Percentiles rank a stretch among this genome's conserved stretches.
Evolutionary conservation across 495 filamentous ascomycete genomes (phyloP).

Genomic region (Penicillium canescens): DNA sequence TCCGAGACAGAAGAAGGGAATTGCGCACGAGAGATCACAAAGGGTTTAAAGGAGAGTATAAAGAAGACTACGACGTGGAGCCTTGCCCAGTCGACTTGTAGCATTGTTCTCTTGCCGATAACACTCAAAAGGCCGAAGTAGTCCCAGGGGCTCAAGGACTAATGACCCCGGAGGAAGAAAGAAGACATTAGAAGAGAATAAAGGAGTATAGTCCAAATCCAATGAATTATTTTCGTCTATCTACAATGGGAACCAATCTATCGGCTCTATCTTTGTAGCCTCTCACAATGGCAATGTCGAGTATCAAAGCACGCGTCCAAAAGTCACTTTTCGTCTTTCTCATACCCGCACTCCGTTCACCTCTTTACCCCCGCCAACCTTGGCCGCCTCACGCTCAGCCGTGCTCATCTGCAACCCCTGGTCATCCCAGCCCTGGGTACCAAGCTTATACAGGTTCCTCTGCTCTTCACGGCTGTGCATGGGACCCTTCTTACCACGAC

Average conservation of each 20-base stretch:
- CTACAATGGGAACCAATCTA: constrained; percentile 10
- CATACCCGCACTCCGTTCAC: constrained; percentile 33
- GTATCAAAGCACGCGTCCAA: constrained; percentile 13
- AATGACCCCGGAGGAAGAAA: background rate
- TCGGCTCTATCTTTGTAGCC: constrained; percentile 13
- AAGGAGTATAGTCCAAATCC: background rate
- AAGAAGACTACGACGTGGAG: background rate
- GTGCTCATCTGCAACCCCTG: constrained; percentile 45
- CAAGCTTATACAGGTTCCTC: constrained; percentile 38
- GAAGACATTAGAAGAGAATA: background rate
- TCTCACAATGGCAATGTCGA: constrained; percentile 11
- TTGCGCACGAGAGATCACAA: background rate
- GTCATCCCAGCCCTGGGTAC: constrained; percentile 45
- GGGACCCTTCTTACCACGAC: constrained; percentile 50
- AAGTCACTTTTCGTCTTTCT: background rate
- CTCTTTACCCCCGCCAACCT: constrained; percentile 37
- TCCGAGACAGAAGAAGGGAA: background rate
- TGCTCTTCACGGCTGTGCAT: constrained; percentile 39
- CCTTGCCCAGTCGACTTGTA: background rate
- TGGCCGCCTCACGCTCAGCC: constrained; percentile 39
- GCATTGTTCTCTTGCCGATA: constrained; percentile 3
- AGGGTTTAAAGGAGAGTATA: background rate
- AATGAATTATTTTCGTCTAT: constrained; percentile 10
- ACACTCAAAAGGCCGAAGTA: background rate
- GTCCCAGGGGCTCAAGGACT: background rate